Base-by-base conservation (phyloP, 2,329 filamentous ascomycete genomes). In the Phoma sp. region DNA sequence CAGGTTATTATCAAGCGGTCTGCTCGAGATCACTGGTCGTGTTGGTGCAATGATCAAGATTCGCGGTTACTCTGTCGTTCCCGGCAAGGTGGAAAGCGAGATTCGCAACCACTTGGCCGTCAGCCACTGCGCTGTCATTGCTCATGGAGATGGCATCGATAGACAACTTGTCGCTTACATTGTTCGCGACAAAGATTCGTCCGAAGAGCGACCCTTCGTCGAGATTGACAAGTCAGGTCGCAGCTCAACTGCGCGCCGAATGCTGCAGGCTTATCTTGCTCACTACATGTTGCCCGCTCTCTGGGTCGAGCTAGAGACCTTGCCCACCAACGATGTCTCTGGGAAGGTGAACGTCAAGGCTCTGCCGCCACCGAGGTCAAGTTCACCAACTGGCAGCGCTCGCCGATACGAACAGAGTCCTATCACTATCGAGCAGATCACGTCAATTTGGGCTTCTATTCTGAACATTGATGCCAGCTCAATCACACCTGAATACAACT, bases 221-320 rank as follows among this genome's bases (percentile, higher is more conserved):
- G 83, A 88, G 41, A 84, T 92, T 41, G 86, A 91, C 55, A 84
- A 87, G 51, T 83, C 85, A 25, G 89, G 88, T 4, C 87, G 89
- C 72, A 91, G 89, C 61, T 86, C 89, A 1, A 81, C 82, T 5
- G 86, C 89, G 3, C 83, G 90, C 41, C 83, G 86, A 50, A 82
- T 82, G 13, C 80, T 93, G 2, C 81, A 86, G 1, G 78, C 82
- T 13, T 85, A 86, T 58, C 80, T 93, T 27, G 90, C 90, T 1
- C 89, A 90, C 58, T 93, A 93, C 74, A 93, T 93, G 90, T 88
- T 93, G 48, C 90, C 90, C 0, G 82, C 88, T 0, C 73, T 92
- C 3, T 93, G 90, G 90, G 86, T 93, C 33, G 84, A 89, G 65
- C 75, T 93, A 29, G 83, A 88, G 2, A 82, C 83, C 56, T 75